Base-by-base conservation (phyloP, 129 eudicot species). In the Oenanthe sinensis region DNA sequence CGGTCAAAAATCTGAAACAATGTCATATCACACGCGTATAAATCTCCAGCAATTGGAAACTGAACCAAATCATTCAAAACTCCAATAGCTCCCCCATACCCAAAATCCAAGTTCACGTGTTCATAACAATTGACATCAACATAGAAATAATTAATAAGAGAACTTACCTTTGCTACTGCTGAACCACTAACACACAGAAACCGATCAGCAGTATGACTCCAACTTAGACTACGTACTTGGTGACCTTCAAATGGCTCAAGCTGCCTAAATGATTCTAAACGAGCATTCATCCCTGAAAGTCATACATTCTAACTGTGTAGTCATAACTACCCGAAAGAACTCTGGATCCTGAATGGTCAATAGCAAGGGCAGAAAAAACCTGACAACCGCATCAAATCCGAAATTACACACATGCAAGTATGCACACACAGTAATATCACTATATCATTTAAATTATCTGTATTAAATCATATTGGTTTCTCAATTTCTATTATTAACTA, bases 281-380 rank as follows among this genome's bases (percentile, higher is more conserved):
- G 96, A 54, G 97, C 91, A 87, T 96, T 96, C 97, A 96, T 96
- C 77, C 99, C 99, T 96, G 99, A 77, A 96, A 96, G 69, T 96
- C 99, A 70, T 88, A 96, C 99, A 96, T 92, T 76, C 99, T 96
- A 85, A 96, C 94, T 39, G 95, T 71, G 83, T 96, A 96, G 82
- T 96, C 99, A 71, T 88, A 96, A 84, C 99, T 92, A 58, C 99
- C 99, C 16, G 97, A 92, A 62, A 96, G 91, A 71, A 96, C 93
- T 82, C 99, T 86, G 24, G 99, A 96, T 58, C 99, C 99, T 1
- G 97, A 78, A 81, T 90, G 97, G 82, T 96, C 97, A 83, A 96
- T 89, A 7, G 95, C 97, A 85, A 96, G 90, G 54, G 97, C 90
- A 60, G 99, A 87, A 88, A 96, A 95, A 82, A 92, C 96, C 99